Percentiles rank a stretch among this genome's conserved stretches.
Evolutionary conservation across 23 red algal genomes (phyloP).

Genomic region (Gracilaria domingensis): DNA sequence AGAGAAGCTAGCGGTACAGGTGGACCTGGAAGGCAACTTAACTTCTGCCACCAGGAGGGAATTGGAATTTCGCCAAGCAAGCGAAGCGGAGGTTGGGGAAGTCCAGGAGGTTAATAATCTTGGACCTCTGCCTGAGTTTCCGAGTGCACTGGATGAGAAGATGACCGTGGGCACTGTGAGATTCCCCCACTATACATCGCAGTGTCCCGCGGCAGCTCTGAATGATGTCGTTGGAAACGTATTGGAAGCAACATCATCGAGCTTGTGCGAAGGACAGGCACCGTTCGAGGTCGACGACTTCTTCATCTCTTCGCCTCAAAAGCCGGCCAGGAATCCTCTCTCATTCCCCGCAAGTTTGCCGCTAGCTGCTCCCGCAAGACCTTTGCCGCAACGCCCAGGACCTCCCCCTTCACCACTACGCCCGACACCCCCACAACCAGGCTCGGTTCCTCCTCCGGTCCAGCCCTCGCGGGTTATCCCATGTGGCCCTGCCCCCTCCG

Average conservation of each 20-base stretch:
- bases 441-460: not conserved
- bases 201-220: not conserved
- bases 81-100: not conserved
- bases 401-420: not conserved
- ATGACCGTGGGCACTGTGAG: not conserved
- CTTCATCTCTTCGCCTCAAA: not conserved
- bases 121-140: not conserved
- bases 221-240: not conserved
- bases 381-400: not conserved
- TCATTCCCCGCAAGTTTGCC: not conserved
- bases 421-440: not conserved
- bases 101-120: not conserved
- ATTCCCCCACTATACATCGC: not conserved
- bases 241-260: not conserved
- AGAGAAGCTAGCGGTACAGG: not conserved
- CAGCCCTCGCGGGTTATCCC: not conserved
- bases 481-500: not conserved
- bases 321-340: not conserved
- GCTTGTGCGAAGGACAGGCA: not conserved
- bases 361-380: not conserved
- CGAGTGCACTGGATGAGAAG: not conserved
- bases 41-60: not conserved
- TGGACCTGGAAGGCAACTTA: slow-evolving; percentile 20
- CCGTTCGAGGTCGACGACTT: not conserved
- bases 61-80: not conserved